Evolutionary conservation across 2,329 filamentous ascomycete genomes (phyloP).

Genomic region (Bertia moriformis): DNA sequence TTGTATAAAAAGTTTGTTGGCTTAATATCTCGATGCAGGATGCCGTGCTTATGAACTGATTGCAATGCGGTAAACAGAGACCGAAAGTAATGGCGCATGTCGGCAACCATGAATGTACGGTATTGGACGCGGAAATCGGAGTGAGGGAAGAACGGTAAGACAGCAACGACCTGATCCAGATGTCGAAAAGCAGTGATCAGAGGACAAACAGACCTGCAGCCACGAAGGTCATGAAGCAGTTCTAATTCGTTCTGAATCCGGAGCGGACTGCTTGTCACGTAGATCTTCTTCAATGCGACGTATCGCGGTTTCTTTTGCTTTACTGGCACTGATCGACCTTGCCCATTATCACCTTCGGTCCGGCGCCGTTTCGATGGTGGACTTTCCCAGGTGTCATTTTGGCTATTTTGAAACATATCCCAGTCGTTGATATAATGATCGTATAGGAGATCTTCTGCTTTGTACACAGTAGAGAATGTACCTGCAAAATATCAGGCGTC

Average conservation of each 20-base stretch:
- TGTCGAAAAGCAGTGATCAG: slow-evolving; percentile 93
- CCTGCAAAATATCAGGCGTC: slow-evolving; percentile 34
- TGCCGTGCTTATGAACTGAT: slow-evolving; percentile 69
- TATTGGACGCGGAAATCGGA: slow-evolving; percentile 93
- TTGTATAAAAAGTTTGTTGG: slow-evolving; percentile 73
- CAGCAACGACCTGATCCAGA: slow-evolving; percentile 85
- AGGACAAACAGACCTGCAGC: slow-evolving; percentile 76
- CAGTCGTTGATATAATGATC: slow-evolving; percentile 72
- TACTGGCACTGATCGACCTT: too few relatives aligned
- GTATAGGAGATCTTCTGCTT: slow-evolving; percentile 85
- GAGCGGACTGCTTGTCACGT: slow-evolving; percentile 86
- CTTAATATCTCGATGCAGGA: slow-evolving; percentile 91
- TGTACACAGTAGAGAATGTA: slow-evolving; percentile 97
- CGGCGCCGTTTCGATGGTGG: neutral
- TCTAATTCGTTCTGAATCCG: slow-evolving; percentile 95
- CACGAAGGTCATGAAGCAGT: slow-evolving; percentile 71
- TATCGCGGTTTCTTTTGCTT: slow-evolving; percentile 28
- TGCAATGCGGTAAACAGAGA: slow-evolving; percentile 75
- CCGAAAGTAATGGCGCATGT: slow-evolving; percentile 80
- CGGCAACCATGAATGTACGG: slow-evolving; percentile 68
- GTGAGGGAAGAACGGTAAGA: slow-evolving; percentile 90
- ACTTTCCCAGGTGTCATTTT: neutral
- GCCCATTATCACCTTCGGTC: neutral
- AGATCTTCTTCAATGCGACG: slow-evolving; percentile 98
- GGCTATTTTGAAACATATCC: slow-evolving; percentile 51